Evolutionary conservation across 495 filamentous ascomycete species (phyloP), one percentile per base, ranked within the genome.

Genomic region (Trichoderma reesei): DNA sequence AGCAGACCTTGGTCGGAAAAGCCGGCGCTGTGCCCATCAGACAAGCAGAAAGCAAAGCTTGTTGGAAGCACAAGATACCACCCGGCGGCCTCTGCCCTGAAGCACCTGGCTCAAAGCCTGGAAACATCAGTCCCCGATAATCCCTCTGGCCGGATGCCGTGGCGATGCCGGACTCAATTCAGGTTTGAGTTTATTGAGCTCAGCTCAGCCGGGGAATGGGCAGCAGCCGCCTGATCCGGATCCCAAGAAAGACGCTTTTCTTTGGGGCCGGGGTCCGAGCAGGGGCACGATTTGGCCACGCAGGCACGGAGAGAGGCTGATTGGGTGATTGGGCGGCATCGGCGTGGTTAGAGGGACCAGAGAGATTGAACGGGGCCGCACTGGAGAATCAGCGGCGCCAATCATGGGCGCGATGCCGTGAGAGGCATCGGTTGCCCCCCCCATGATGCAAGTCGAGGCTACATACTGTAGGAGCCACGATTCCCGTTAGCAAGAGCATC

Each of bases 131-230:
- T 26, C 42, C 42, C 42, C 51, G 31, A 31, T 8, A 56, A 5
- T 13, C 34, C 26, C 31, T 33, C 16, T 0, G 31, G 14, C 7
- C 20, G 51, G 20, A 9, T 20, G 46, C 26, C 51, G 51, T 56
- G 51, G 51, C 51, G 51, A 56, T 56, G 51, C 20, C 11, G 16
- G n/a, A 34, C 20, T 34, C 18, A n/a, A n/a, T n/a, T n/a, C 51
- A 56, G 51, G 10, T 56, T 10, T 48, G 14, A 48, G 44, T 48
- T 48, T 6, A 48, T 48, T 48, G 14, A 56, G 51, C 7, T 56
- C 51, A 56, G 51, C 51, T 56, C 51, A 56, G 51, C 51, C 26
- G 51, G 26, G 51, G 51, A 56, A n/a, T 34, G 51, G 51, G 51
- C 51, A 56, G 20, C 51, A 56, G 51, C 51, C 51, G 51, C 26